Base-by-base conservation (phyloP, 1,284 basidiomycete species). In the Ustilago esculenta region DNA sequence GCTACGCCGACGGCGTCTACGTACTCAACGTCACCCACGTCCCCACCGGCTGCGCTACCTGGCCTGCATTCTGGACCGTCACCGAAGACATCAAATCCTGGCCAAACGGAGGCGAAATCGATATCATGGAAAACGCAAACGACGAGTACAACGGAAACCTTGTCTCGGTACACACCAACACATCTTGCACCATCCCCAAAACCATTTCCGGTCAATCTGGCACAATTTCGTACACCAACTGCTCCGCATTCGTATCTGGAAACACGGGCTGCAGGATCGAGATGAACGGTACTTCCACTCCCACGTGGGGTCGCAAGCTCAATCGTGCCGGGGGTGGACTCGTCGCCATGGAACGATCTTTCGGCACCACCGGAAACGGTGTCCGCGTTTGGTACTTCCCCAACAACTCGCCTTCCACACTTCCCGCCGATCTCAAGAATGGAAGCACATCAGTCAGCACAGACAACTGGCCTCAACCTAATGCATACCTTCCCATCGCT, bases 51-150 rank as follows among this genome's bases (percentile, higher is more conserved):
- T 81, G 79, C 51, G 65, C 79, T 9, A 66, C 64, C 32, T 81
- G 80, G 80, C 80, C 80, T 11, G 79, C 79, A 5, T 81, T 77
- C 50, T 81, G 79, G 80, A 80, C 75, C 4, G 73, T 78, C 24
- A 80, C 79, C 4, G 34, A 63, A 15, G 42, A 77, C 33, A 18
- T 66, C 12, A 27, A 71, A 14, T 17, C 29, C 2, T 81, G 77
- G 73, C 80, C 80, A 3, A 30, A 37, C 8, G 80, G 80, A 37
- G 80, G 80, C 14, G 80, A 81, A 35, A 81, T 81, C 27, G 80
- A 81, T 36, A 77, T 81, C 29, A 35, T 79, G 17, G 80, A 81
- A 32, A 79, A 81, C 37, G 75, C 72, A 12, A 80, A 80, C 47
- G 77, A 81, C 46, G 39, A 78, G 43, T 80, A 72, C 48, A 10